Base-by-base conservation (phyloP, 2,329 filamentous ascomycete genomes). In the Alternaria sp. region DNA sequence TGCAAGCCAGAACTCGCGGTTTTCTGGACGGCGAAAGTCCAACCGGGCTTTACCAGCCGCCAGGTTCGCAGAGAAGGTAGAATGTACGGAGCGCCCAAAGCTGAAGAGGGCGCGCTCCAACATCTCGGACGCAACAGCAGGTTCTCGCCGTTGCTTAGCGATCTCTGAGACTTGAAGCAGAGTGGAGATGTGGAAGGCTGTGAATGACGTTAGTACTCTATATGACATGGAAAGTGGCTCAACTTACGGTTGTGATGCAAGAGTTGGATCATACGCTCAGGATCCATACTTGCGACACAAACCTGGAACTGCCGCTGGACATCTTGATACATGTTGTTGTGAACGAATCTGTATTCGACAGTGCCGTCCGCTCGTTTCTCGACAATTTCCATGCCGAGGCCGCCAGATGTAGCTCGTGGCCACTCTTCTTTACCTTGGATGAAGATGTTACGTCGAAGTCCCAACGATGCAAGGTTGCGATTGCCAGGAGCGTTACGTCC, bases 91-190 rank as follows among this genome's bases (percentile, higher is more conserved):
- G 41, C 95, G 88, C n/a, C 95, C 96, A 76, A 98, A 95, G 0
- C 92, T 92, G 82, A 97, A 98, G 6, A 99, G 86, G 0, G 95
- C 94, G 49, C 96, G 88, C 81, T 98, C 95, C 58, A 96, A 88
- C 2, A 98, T 87, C 73, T 98, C 94, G 4, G 93, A 91, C 0
- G 95, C 90, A 5, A 96, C 87, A 1, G 94, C 89, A 77, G 94
- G 90, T 75, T 98, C 96, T 57, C 93, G 89, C 75, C 97, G 93
- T 69, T 97, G 92, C 77, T 96, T 95, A 12, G 94, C 94, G 54
- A 98, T 92, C 77, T 93, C 93, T 65, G 93, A 96, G 26, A 97
- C 94, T 77, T 97, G 94, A 21, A 98, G 89, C n/a, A 98, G 87
- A 3, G 93, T 94, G 2, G 93, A 96, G 69, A 98, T 91, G 77